These are phyloP conservation scores for Ustilago lituana DNA, from an alignment of 1,284 basidiomycete species.

Conservation along the genomic window DNA sequence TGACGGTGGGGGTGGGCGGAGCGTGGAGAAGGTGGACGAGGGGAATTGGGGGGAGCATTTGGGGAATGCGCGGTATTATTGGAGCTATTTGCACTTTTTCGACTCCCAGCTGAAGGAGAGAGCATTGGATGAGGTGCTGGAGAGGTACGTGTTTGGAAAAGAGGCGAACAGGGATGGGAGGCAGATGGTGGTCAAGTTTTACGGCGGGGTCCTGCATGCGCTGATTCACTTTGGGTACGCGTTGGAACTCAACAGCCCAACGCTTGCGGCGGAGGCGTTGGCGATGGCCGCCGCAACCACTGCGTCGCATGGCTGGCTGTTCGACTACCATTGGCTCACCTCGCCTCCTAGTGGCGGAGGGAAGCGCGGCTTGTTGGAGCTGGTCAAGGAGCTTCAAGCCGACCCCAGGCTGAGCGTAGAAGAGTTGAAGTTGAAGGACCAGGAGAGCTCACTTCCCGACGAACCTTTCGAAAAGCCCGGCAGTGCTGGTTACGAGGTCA, in stretches of 20 bases:
- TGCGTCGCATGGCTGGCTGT: constrained; percentile 18
- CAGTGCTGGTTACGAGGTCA: constrained; percentile 4
- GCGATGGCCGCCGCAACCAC: constrained; percentile 38
- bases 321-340: constrained; percentile 21
- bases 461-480: constrained; percentile 9
- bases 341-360: background rate
- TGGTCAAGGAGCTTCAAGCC: constrained; percentile 17
- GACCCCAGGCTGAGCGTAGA: constrained; percentile 12
- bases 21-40: constrained; percentile 11
- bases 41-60: constrained; percentile 42
- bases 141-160: constrained; percentile 34
- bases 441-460: constrained; percentile 15
- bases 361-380: constrained; percentile 7
- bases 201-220: constrained; percentile 65
- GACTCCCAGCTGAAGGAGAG: constrained; percentile 7
- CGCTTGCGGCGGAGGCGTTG: constrained; percentile 61
- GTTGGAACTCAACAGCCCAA: constrained; percentile 57
- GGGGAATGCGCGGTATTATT: constrained; percentile 38
- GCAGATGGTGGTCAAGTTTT: constrained; percentile 41
- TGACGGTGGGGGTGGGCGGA: background rate
- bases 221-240: constrained; percentile 67
- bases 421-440: constrained; percentile 3
- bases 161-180: constrained; percentile 20
- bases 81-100: constrained; percentile 52
- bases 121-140: constrained; percentile 12